A percentile compares a stretch with the other conserved stretches of the same genome.
Conservation (phyloP, 225 moss, liverwort and hornwort genomes). For the Sphagnum contortum region DNA sequence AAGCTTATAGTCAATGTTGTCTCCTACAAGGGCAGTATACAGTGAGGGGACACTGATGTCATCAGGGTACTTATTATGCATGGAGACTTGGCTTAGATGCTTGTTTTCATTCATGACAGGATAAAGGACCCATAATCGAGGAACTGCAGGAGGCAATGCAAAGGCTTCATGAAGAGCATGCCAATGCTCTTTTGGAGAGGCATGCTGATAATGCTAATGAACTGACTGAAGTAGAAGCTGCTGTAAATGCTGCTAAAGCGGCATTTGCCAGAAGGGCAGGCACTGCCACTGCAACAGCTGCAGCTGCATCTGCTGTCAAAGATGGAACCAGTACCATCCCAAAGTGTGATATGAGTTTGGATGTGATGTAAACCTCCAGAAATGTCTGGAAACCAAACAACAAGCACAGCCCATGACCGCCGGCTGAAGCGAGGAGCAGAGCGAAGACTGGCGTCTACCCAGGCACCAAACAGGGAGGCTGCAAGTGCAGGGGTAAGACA, state of each 20-base stretch:
- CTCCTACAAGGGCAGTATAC: too few relatives aligned
- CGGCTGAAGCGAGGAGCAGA: constrained; percentile 42
- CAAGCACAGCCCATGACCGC: constrained; percentile 71
- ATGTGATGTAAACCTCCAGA: constrained; percentile 90
- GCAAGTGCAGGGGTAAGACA: constrained; percentile 31
- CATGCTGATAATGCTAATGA: constrained; percentile 83
- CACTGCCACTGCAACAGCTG: constrained; percentile 58
- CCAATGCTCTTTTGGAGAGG: constrained; percentile 81
- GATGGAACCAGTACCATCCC: constrained; percentile 44
- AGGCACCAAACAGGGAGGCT: constrained; percentile 48
- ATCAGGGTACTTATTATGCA: too few relatives aligned
- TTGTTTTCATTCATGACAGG: constrained; percentile 16
- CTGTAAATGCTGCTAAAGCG: constrained; percentile 68
- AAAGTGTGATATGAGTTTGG: constrained; percentile 89
- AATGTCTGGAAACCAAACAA: constrained; percentile 75
- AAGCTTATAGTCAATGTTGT: too few relatives aligned
- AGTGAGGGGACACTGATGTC: too few relatives aligned
- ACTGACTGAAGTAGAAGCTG: constrained; percentile 76
- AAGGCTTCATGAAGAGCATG: constrained; percentile 90
- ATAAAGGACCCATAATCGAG: constrained; percentile 90
- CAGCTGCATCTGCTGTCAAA: constrained; percentile 57
- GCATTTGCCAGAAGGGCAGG: constrained; percentile 74
- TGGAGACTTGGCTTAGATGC: too few relatives aligned
- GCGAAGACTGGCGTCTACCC: constrained; percentile 27
- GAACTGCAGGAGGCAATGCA: constrained; percentile 98